Conservation (phyloP, 2,329 filamentous ascomycete species). For the Venturiaceae sp. region DNA sequence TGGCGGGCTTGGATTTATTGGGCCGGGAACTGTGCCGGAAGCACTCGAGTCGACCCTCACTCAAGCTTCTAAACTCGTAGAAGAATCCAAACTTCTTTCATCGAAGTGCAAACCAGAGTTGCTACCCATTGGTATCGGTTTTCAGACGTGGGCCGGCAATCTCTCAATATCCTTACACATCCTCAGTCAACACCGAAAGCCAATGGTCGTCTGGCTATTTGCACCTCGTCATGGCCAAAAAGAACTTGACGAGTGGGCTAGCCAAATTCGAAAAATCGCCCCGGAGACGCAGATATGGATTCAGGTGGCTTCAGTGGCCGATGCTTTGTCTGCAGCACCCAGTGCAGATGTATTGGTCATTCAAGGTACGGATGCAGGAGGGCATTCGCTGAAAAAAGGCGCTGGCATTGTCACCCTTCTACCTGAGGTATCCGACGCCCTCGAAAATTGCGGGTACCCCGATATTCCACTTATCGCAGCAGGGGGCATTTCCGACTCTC, state of each 20-base stretch:
- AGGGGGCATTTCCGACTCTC: conserved; percentile 49
- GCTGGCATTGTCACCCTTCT: conserved; percentile 47
- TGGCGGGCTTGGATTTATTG: conserved; percentile 39
- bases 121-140: conserved; percentile 50
- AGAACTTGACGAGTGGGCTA: conserved; percentile 23
- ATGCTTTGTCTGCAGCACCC: conserved; percentile 36
- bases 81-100: conserved; percentile 7
- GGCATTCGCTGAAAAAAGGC: conserved; percentile 48
- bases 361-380: conserved; percentile 55
- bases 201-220: conserved; percentile 58
- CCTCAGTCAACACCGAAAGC: conserved; percentile 41
- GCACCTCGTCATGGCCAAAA: conserved; percentile 38
- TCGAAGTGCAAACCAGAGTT: conserved; percentile 13
- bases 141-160: conserved; percentile 44
- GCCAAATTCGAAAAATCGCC: conserved; percentile 20
- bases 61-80: conserved; percentile 15
- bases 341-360: conserved; percentile 48
- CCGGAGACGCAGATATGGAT: conserved; percentile 42
- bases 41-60: conserved; percentile 21
- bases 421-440: conserved; percentile 44
- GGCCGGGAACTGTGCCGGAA: conserved; percentile 30
- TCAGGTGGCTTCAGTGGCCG: conserved; percentile 50
- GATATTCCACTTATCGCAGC: conserved; percentile 43
- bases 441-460: too few species aligned
- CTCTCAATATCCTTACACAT: conserved; percentile 35